phyloP scores from a whole-genome alignment of 1,284 basidiomycete genomes.

The Athelia psychrophila region DNA sequence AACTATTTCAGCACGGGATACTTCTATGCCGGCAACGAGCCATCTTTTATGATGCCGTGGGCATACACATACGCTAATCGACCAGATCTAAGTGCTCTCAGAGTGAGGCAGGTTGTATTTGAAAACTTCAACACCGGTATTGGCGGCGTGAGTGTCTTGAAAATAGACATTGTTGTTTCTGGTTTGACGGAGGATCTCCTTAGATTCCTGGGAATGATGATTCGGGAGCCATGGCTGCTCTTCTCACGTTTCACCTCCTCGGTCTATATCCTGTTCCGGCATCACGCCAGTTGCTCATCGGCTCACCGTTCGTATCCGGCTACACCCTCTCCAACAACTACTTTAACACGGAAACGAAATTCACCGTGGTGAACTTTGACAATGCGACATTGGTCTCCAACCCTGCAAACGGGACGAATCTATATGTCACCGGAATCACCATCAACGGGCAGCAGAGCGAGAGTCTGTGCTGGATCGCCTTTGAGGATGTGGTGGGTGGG shows the following conservation, averaged over 20 bases:
- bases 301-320: constrained; percentile 44
- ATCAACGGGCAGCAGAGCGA: constrained; percentile 34
- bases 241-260: constrained; percentile 49
- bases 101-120: constrained; percentile 45
- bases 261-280: constrained; percentile 53
- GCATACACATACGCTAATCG: constrained; percentile 45
- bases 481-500: constrained; percentile 37
- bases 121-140: constrained; percentile 44
- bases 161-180: not conserved
- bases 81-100: constrained; percentile 45
- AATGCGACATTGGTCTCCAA: constrained; percentile 25
- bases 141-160: constrained; percentile 30
- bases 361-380: constrained; percentile 40
- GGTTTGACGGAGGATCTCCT: too few species aligned
- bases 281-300: constrained; percentile 42
- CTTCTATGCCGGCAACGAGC: constrained; percentile 47
- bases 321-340: constrained; percentile 38
- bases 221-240: constrained; percentile 49
- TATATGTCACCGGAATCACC: constrained; percentile 41
- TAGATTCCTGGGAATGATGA: constrained; percentile 59
- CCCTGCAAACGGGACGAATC: constrained; percentile 33
- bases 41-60: constrained; percentile 45
- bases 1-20: constrained; percentile 45
- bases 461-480: constrained; percentile 42
- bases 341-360: constrained; percentile 33